These are phyloP conservation scores for Pseudocercospora vitis DNA, from an alignment of 2,329 filamentous ascomycete genomes.

Conservation along the genomic window DNA sequence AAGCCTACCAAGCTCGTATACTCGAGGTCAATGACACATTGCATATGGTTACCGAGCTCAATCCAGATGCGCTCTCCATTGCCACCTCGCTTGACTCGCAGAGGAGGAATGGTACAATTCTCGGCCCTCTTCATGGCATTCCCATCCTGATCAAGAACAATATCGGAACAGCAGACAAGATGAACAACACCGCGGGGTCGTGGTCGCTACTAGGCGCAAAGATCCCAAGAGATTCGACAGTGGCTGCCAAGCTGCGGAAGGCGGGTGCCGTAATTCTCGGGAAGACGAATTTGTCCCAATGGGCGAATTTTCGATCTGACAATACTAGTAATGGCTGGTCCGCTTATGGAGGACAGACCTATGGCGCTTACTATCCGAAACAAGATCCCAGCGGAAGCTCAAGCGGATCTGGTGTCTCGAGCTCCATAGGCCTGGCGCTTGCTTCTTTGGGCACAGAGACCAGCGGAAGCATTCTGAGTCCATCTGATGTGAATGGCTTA, in stretches of 20 bases:
- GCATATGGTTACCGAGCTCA: constrained; percentile 56
- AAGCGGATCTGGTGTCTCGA: constrained; percentile 61
- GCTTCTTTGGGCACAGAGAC: constrained; percentile 58
- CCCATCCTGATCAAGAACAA: constrained; percentile 67
- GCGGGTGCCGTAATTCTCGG: constrained; percentile 65
- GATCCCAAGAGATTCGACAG: constrained; percentile 57
- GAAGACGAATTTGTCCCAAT: constrained; percentile 61
- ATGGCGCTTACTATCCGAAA: constrained; percentile 60
- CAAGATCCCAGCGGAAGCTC: constrained; percentile 64
- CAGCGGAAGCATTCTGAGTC: constrained; percentile 52
- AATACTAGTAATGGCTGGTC: constrained; percentile 65
- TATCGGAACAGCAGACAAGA: constrained; percentile 61
- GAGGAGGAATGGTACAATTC: constrained; percentile 47
- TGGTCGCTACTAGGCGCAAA: constrained; percentile 61
- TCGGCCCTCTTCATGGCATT: constrained; percentile 62
- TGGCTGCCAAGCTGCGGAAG: constrained; percentile 60
- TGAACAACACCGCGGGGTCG: constrained; percentile 66
- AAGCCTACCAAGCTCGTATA: constrained; percentile 55
- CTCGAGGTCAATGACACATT: constrained; percentile 55
- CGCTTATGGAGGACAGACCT: constrained; percentile 61
- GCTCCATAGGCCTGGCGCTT: constrained; percentile 38
- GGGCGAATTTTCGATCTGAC: constrained; percentile 60
- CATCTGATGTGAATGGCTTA: constrained; percentile 57
- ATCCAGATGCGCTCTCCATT: constrained; percentile 55
- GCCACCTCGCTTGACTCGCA: constrained; percentile 51